Conservation (phyloP, 768 basidiomycete species). For the Phanerodontia chrysosporium region DNA sequence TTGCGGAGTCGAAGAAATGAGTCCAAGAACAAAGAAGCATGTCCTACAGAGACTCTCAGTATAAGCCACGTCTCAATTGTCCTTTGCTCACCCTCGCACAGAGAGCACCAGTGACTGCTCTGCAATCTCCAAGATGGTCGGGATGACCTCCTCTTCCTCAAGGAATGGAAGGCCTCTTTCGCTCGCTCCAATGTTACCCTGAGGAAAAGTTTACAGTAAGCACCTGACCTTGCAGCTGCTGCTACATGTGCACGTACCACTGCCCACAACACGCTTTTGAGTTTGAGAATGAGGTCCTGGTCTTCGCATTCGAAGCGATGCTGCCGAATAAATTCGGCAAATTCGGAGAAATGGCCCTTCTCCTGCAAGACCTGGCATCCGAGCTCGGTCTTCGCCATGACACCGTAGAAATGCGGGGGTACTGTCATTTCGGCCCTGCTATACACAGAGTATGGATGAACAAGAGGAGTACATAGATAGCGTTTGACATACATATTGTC, state of each 20-base stretch:
- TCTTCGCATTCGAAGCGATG: constrained; percentile 86
- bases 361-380: constrained; percentile 90
- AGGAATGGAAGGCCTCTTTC: constrained; percentile 90
- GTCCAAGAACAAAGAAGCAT: constrained; percentile 91
- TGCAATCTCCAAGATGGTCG: constrained; percentile 85
- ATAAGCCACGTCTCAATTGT: background rate
- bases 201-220: too few species aligned
- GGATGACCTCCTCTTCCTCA: constrained; percentile 93
- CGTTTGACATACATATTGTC: constrained; percentile 49
- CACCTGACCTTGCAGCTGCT: too few species aligned
- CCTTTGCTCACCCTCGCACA: constrained; percentile 72
- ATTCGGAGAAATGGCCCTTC: constrained; percentile 87
- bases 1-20: constrained; percentile 87
- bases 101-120: constrained; percentile 87
- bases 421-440: constrained; percentile 81
- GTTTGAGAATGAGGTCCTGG: constrained; percentile 74
- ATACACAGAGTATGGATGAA: background rate
- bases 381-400: constrained; percentile 94
- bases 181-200: constrained; percentile 94
- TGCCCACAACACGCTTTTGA: constrained; percentile 97
- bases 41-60: constrained; percentile 51
- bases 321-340: constrained; percentile 83
- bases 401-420: constrained; percentile 95
- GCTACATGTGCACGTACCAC: constrained; percentile 86
- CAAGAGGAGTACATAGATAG: background rate